Percentiles rank a stretch among this genome's conserved stretches.
These are phyloP conservation scores for Obba rivulosa DNA, from an alignment of 768 basidiomycete genomes.

Conservation along the genomic window DNA sequence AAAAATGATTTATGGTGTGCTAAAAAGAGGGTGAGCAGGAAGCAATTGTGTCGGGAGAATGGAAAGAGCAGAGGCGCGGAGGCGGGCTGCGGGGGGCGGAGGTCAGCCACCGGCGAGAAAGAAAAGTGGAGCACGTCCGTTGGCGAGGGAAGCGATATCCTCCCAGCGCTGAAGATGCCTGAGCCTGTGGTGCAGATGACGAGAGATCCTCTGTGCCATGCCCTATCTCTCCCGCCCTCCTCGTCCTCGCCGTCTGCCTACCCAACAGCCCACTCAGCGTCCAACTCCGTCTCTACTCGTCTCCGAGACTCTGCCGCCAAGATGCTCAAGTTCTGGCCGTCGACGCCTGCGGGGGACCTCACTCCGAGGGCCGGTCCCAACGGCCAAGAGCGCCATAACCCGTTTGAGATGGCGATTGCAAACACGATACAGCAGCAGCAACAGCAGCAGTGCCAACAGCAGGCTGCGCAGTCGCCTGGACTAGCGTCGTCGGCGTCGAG, in stretches of 20 bases:
- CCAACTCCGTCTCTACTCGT: conserved; percentile 3
- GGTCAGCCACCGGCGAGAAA: too few relatives aligned
- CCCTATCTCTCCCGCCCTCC: background rate
- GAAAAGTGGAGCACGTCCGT: too few relatives aligned
- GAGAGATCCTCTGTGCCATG: background rate
- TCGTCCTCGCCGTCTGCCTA: conserved; percentile 1
- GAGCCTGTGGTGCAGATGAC: too few relatives aligned
- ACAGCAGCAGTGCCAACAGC: conserved; percentile 5
- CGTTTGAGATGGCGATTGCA: conserved; percentile 48
- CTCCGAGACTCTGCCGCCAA: conserved; percentile 13
- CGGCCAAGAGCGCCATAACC: conserved; percentile 46
- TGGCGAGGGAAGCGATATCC: too few relatives aligned
- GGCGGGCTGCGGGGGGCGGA: background rate
- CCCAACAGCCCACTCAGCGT: background rate
- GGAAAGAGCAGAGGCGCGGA: conserved; percentile 1
- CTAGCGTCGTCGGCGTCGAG: conserved; percentile 11
- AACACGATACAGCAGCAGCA: conserved; percentile 30
- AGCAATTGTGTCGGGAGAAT: background rate
- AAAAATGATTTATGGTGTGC: background rate
- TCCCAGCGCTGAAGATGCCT: too few relatives aligned
- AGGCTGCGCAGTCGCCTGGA: conserved; percentile 3
- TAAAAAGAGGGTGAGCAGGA: background rate
- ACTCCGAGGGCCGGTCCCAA: conserved; percentile 50
- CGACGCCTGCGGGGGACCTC: conserved; percentile 30
- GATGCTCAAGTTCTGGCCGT: conserved; percentile 72